A percentile compares a stretch with the other conserved stretches of the same genome.
phyloP scores from a whole-genome alignment of 352 stramenopile species.

The Globisporangium nodosum region DNA sequence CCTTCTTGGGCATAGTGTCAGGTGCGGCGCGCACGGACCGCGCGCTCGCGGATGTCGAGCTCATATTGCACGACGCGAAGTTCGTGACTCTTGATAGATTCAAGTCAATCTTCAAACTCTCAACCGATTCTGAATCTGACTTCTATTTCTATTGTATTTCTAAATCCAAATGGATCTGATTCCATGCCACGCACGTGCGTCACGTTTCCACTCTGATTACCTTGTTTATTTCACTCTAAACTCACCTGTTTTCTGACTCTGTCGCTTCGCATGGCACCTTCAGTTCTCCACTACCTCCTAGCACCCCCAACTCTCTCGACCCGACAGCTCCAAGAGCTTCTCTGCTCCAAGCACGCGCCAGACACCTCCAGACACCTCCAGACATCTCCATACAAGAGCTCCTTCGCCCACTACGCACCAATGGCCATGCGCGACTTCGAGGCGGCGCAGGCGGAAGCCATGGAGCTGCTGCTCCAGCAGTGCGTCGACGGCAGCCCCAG shows the following conservation, averaged over 20 bases:
- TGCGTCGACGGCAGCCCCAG: slow-evolving; percentile 19
- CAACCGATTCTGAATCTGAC: too few species aligned
- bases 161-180: too few species aligned
- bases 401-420: too few species aligned
- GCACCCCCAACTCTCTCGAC: too few species aligned
- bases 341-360: not conserved
- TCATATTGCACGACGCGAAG: too few species aligned
- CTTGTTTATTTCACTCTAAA: not conserved
- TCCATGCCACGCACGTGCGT: not conserved
- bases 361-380: too few species aligned
- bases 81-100: too few species aligned
- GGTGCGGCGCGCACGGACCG: too few species aligned
- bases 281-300: not conserved
- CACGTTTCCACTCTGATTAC: not conserved
- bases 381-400: not conserved
- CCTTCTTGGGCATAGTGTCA: too few species aligned
- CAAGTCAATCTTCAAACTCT: too few species aligned
- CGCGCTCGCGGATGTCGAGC: too few species aligned
- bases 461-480: slow-evolving; percentile 58
- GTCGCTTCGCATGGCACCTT: not conserved
- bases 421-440: slow-evolving; percentile 31
- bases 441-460: slow-evolving; percentile 39
- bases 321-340: not conserved
- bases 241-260: not conserved
- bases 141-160: too few species aligned